Evolutionary conservation across 257 asterid species (phyloP).

Genomic region (Salvia splendens): DNA sequence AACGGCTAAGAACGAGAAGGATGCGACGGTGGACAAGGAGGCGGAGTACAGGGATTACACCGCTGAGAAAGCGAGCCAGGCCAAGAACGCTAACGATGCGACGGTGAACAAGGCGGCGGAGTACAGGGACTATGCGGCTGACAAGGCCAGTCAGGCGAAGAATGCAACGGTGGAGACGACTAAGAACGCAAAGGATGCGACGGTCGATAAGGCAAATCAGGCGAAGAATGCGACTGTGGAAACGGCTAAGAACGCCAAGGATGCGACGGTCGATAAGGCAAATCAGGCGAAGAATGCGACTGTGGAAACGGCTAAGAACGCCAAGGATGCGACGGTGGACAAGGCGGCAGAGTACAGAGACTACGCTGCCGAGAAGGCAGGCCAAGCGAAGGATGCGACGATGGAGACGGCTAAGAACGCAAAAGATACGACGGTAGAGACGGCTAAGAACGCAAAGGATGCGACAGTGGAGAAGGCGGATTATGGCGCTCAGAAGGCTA

Average conservation of each 20-base stretch:
- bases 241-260: slow-evolving; percentile 49
- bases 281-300: slow-evolving; percentile 1
- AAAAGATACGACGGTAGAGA: slow-evolving; percentile 31
- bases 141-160: slow-evolving; percentile 6
- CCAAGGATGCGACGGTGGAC: slow-evolving; percentile 33
- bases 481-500: slow-evolving; percentile 47
- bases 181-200: not conserved
- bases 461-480: slow-evolving; percentile 40
- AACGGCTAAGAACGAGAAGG: no score
- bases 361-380: slow-evolving; percentile 47
- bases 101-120: slow-evolving; percentile 9
- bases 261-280: slow-evolving; percentile 20
- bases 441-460: slow-evolving; percentile 25
- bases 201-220: not conserved
- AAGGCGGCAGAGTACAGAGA: slow-evolving; percentile 34
- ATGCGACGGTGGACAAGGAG: slow-evolving; percentile 21
- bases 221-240: slow-evolving; percentile 17
- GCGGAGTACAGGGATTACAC: slow-evolving; percentile 28
- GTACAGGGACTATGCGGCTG: slow-evolving; percentile 25
- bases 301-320: slow-evolving; percentile 41
- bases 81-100: slow-evolving; percentile 15
- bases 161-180: not conserved
- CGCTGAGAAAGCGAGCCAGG: not conserved
- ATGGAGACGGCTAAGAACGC: slow-evolving; percentile 28
- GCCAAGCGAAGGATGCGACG: slow-evolving; percentile 36